These are phyloP conservation scores for Pseudoscleropodium purum DNA, from an alignment of 225 moss, liverwort and hornwort genomes.

Conservation along the genomic window DNA sequence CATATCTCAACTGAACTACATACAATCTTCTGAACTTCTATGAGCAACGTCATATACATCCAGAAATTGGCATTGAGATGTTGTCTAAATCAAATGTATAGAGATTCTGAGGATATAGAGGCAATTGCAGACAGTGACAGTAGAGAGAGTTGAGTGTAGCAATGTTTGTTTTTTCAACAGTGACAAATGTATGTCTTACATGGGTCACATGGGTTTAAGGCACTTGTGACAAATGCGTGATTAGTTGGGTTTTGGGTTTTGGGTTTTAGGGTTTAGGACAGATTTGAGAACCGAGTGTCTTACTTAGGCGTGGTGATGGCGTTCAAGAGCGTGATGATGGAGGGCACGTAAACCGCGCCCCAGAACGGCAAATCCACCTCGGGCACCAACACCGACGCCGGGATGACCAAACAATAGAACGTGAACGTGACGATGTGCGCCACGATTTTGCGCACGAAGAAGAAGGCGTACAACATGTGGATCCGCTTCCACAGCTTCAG, in stretches of 20 bases:
- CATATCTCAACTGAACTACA: too few relatives aligned
- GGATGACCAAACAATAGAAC: conserved; percentile 76
- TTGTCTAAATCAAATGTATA: background rate
- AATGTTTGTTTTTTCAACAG: background rate
- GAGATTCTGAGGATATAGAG: background rate
- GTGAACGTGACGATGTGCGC: conserved; percentile 63
- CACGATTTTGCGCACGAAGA: conserved; percentile 71
- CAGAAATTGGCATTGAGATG: background rate
- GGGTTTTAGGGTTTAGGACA: background rate
- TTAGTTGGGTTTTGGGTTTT: background rate
- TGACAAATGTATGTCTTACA: background rate
- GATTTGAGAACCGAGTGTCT: background rate
- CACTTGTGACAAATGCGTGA: background rate
- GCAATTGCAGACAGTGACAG: background rate
- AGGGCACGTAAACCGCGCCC: conserved; percentile 82
- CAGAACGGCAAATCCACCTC: conserved; percentile 72
- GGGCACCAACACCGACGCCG: conserved; percentile 67
- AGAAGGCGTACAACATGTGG: conserved; percentile 80
- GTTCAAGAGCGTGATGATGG: conserved; percentile 69
- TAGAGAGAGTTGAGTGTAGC: background rate
- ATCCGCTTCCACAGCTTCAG: conserved; percentile 50
- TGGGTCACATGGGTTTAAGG: background rate
- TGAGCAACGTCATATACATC: background rate
- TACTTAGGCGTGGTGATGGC: conserved; percentile 75
- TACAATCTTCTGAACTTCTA: background rate